Conservation (phyloP, 441 rosid genomes). For the Bruguiera hainesii region DNA sequence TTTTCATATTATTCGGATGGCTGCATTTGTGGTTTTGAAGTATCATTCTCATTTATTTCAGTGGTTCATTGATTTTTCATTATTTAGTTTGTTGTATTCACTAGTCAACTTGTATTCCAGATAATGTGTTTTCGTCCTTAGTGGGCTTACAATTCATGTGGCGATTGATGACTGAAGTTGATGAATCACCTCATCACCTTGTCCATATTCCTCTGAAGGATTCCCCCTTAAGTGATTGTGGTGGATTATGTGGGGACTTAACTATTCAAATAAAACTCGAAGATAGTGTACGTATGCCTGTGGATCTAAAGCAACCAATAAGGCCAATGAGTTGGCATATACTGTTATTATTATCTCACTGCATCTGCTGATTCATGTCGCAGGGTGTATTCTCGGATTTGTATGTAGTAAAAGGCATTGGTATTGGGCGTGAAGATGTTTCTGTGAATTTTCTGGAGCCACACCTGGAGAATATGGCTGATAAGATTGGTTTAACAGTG, state of each 20-base stretch:
- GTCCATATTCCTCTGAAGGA: slow-evolving; percentile 90
- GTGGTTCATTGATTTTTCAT: slow-evolving; percentile 1
- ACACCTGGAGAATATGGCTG: slow-evolving; percentile 54
- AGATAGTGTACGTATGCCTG: slow-evolving; percentile 56
- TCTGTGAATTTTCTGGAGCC: slow-evolving; percentile 84
- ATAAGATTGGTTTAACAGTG: slow-evolving; percentile 76
- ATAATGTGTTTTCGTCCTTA: slow-evolving; percentile 85
- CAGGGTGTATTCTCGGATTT: slow-evolving; percentile 94
- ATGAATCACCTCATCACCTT: slow-evolving; percentile 69
- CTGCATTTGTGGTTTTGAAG: slow-evolving; percentile 2
- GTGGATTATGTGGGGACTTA: slow-evolving; percentile 89
- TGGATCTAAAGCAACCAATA: slow-evolving; percentile 19
- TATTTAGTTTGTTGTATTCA: slow-evolving; percentile 10
- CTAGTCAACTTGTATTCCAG: slow-evolving; percentile 42
- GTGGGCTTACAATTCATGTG: slow-evolving; percentile 95
- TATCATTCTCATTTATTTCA: slow-evolving; percentile 1
- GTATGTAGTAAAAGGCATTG: slow-evolving; percentile 79
- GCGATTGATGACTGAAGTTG: slow-evolving; percentile 62
- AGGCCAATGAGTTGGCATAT: slow-evolving; percentile 3
- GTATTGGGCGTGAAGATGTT: slow-evolving; percentile 87
- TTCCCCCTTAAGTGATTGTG: slow-evolving; percentile 92
- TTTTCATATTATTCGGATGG: neutral
- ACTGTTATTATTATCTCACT: slow-evolving; percentile 18
- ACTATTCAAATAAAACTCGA: slow-evolving; percentile 81
- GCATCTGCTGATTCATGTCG: slow-evolving; percentile 24